Conservation (phyloP, 148 eudicot genomes). For the Suaeda aralocaspica region DNA sequence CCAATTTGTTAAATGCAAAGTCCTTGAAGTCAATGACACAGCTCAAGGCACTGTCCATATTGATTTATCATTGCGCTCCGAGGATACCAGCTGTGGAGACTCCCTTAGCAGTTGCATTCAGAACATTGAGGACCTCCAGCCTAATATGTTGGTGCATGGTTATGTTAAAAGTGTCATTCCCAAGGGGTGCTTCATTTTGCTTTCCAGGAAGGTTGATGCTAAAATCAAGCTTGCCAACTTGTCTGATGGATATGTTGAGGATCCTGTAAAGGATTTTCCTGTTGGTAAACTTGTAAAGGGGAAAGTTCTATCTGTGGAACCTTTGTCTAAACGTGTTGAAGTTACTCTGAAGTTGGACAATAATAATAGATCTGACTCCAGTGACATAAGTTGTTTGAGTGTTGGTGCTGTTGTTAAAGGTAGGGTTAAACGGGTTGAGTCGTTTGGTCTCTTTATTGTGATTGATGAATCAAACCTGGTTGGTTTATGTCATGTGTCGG, state of each 20-base stretch:
- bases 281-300: constrained; percentile 78
- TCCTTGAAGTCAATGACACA: constrained; percentile 59
- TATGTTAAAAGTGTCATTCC: constrained; percentile 78
- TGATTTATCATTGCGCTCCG: constrained; percentile 72
- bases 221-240: constrained; percentile 68
- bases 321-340: constrained; percentile 81
- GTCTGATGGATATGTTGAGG: constrained; percentile 69
- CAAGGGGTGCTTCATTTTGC: constrained; percentile 83
- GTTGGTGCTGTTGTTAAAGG: constrained; percentile 73
- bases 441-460: constrained; percentile 74
- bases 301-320: constrained; percentile 81
- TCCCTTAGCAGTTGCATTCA: constrained; percentile 36
- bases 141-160: constrained; percentile 72
- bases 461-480: constrained; percentile 61
- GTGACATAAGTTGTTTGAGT: constrained; percentile 36
- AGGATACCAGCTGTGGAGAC: constrained; percentile 27
- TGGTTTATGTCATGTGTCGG: constrained; percentile 89
- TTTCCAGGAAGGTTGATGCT: constrained; percentile 79
- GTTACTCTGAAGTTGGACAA: constrained; percentile 63
- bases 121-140: constrained; percentile 66
- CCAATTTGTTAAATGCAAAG: constrained; percentile 80
- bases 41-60: constrained; percentile 56
- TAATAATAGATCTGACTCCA: constrained; percentile 34
- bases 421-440: constrained; percentile 67
- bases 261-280: constrained; percentile 75